These are phyloP conservation scores for Quercus agrifolia DNA, from an alignment of 306 rosid species.

Conservation along the genomic window DNA sequence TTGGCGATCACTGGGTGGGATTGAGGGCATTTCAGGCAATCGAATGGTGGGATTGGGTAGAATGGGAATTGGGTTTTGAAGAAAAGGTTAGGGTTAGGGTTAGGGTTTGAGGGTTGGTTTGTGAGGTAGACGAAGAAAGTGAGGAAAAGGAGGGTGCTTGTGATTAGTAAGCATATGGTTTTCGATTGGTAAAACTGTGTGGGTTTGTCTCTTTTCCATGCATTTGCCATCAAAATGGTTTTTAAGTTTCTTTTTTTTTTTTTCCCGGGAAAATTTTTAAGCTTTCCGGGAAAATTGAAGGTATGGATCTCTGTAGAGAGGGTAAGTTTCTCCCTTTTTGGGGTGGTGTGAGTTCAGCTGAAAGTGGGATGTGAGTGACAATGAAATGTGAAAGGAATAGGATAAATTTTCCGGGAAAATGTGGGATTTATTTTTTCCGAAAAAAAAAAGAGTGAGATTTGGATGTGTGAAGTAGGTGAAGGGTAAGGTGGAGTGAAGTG, in stretches of 20 bases:
- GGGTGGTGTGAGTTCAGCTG: background rate
- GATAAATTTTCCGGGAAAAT: background rate
- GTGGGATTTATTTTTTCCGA: background rate
- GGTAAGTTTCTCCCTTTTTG: no score
- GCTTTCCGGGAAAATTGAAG: background rate
- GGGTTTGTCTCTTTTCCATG: conserved; percentile 76
- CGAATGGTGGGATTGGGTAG: conserved; percentile 57
- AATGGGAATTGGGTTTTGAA: conserved; percentile 30
- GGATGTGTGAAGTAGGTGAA: conserved; percentile 8
- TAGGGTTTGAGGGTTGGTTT: conserved; percentile 19
- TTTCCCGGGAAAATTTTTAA: background rate
- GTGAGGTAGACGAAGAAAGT: conserved; percentile 41
- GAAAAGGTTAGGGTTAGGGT: conserved; percentile 12
- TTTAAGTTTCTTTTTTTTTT: background rate
- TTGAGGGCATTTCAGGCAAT: conserved; percentile 68
- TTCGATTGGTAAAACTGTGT: conserved; percentile 53
- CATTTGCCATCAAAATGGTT: conserved; percentile 73
- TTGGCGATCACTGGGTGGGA: conserved; percentile 77
- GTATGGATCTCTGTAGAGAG: background rate
- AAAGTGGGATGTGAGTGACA: background rate
- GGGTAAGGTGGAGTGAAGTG: no score
- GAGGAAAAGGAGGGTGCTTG: conserved; percentile 38
- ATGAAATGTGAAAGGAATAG: background rate
- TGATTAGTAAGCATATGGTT: conserved; percentile 32
- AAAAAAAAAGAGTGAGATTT: background rate